Base-by-base conservation (phyloP, 441 rosid genomes). In the Aquilaria agallochum region DNA sequence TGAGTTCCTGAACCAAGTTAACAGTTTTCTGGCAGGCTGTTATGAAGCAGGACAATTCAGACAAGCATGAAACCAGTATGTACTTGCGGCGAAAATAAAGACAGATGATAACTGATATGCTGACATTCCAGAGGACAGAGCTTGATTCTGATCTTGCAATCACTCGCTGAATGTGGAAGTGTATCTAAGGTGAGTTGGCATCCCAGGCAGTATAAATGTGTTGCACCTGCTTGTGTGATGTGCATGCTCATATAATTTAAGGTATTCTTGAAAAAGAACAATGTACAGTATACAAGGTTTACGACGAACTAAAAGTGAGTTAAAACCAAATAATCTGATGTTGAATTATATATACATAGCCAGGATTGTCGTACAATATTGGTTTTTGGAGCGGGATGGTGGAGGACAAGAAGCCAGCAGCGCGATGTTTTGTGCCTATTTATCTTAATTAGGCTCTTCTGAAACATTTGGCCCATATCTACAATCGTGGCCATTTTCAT, bases 231-330 rank as follows among this genome's bases (percentile, higher is more conserved):
- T 76, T 60, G 79, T 55, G 77, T 47, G 84, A 74, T 74, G 76
- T 62, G 53, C 30, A 4, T 10, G 32, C 55, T 40, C 51, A 71
- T 57, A 67, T 58, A 44, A 51, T 36, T 33, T 47, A 40, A 49
- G 64, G 42, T 51, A 48, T 44, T 45, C 54, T 51, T 60, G 49
- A 46, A 20, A 20, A 42, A 36, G 31, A 56, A 58, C 55, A 63
- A 66, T 81, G 86, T 79, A 79, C 72, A 81, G 78, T 72, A 72
- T 67, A 58, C 70, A 60, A 59, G 68, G 27, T 58, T 47, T 72
- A 64, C 71, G 69, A 61, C 65, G 45, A 59, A 42, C 32, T 53
- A 31, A 20, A 42, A 56, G 55, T 70, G 50, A 62, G 53, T 54
- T 74, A 53, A 27, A 73, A 60, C 76, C 73, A 65, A 53, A 74